Evolutionary conservation across 2,329 filamentous ascomycete species (phyloP).

Genomic region (Calycina herbarum): DNA sequence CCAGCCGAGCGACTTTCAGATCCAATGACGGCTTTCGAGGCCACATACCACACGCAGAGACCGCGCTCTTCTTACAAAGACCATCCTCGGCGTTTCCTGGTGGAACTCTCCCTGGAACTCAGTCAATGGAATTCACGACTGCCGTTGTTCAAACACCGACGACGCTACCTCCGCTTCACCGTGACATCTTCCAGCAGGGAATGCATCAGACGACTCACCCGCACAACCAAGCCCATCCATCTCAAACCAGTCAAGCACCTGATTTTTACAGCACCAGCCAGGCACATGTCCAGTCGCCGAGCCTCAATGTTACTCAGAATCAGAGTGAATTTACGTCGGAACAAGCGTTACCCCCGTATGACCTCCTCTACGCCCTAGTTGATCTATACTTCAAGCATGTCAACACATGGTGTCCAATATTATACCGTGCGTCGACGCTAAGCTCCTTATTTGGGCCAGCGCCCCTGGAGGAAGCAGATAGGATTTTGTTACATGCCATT

Average conservation of each 20-base stretch:
- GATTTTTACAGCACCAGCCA: slow-evolving; percentile 37
- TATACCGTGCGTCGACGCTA: slow-evolving; percentile 81
- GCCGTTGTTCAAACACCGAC: slow-evolving; percentile 45
- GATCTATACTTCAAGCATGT: slow-evolving; percentile 79
- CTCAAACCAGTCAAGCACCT: slow-evolving; percentile 30
- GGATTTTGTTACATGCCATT: slow-evolving; percentile 82
- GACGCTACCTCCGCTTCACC: slow-evolving; percentile 40
- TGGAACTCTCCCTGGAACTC: slow-evolving; percentile 46
- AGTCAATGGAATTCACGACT: slow-evolving; percentile 51
- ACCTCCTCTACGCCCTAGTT: slow-evolving; percentile 69
- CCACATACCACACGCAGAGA: slow-evolving; percentile 53
- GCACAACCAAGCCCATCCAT: slow-evolving; percentile 23
- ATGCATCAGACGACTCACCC: slow-evolving; percentile 39
- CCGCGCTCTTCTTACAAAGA: slow-evolving; percentile 62
- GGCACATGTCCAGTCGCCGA: slow-evolving; percentile 56
- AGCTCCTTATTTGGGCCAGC: slow-evolving; percentile 79
- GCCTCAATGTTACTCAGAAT: slow-evolving; percentile 51
- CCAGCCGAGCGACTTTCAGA: slow-evolving; percentile 51
- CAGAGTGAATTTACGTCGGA: slow-evolving; percentile 53
- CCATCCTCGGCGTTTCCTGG: slow-evolving; percentile 40
- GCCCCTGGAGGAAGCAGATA: slow-evolving; percentile 76
- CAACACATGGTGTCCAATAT: slow-evolving; percentile 83
- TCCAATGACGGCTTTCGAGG: slow-evolving; percentile 51
- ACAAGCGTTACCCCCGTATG: slow-evolving; percentile 72
- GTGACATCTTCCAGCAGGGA: slow-evolving; percentile 51